Evolutionary conservation across 192 early-diverging fungal genomes (phyloP).

Genomic region (Dissophora ornata): DNA sequence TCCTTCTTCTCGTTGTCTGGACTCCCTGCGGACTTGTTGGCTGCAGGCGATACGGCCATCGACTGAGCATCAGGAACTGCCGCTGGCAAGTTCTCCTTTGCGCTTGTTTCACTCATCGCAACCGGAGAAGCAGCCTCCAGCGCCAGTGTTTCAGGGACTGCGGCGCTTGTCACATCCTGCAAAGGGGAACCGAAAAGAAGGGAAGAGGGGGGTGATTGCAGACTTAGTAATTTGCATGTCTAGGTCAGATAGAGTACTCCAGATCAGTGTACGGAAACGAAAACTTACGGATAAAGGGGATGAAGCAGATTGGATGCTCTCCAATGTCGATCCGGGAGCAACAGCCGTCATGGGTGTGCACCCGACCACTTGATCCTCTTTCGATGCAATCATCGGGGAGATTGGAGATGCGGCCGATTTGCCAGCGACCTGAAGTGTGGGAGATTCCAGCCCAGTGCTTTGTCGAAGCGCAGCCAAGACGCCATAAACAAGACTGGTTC

Average conservation of each 20-base stretch:
- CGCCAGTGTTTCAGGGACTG: neutral
- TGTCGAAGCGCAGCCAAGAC: conserved; percentile 34
- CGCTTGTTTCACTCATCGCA: neutral
- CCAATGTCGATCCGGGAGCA: too few species aligned
- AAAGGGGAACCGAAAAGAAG: too few species aligned
- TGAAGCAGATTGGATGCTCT: too few species aligned
- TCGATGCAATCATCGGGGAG: neutral
- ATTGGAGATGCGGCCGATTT: neutral
- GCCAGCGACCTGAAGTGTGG: neutral
- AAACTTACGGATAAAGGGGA: too few species aligned
- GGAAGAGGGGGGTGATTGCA: too few species aligned
- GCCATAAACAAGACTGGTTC: conserved; percentile 27
- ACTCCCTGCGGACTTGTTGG: neutral
- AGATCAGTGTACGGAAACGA: too few species aligned
- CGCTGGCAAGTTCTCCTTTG: neutral
- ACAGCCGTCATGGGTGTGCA: too few species aligned
- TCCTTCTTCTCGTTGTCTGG: conserved; percentile 12
- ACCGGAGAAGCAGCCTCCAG: neutral
- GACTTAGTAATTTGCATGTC: too few species aligned
- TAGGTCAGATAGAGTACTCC: too few species aligned
- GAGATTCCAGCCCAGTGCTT: conserved; percentile 23
- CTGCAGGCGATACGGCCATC: conserved; percentile 5
- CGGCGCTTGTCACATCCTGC: too few species aligned
- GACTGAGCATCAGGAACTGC: neutral
- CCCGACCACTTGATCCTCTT: neutral